A percentile compares a stretch with the other conserved stretches of the same genome.
Conservation (phyloP, 352 stramenopile species). For the Phytophthora quininea region DNA sequence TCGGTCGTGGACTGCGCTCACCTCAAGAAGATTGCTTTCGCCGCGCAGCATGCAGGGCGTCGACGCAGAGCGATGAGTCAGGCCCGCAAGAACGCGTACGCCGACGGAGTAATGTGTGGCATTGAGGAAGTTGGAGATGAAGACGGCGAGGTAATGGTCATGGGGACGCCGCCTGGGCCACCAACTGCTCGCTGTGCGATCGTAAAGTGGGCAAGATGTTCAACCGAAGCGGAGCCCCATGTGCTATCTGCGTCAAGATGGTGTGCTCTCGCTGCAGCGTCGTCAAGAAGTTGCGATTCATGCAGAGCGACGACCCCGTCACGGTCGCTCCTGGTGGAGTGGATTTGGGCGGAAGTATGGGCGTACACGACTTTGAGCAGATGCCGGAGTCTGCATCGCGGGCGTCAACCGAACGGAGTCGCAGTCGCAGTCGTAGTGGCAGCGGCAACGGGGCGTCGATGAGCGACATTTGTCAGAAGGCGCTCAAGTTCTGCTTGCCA, state of each 20-base stretch:
- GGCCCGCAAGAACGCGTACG: slow-evolving; percentile 22
- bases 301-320: slow-evolving; percentile 26
- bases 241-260: slow-evolving; percentile 40
- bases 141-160: slow-evolving; percentile 12
- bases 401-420: slow-evolving; percentile 33
- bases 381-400: slow-evolving; percentile 23
- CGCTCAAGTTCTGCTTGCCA: slow-evolving; percentile 55
- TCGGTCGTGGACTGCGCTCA: slow-evolving; percentile 55
- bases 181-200: slow-evolving; percentile 47
- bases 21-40: slow-evolving; percentile 66
- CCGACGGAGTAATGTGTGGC: slow-evolving; percentile 32
- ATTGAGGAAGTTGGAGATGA: slow-evolving; percentile 42
- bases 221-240: slow-evolving; percentile 35
- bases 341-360: slow-evolving; percentile 29
- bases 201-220: slow-evolving; percentile 39
- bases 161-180: slow-evolving; percentile 17
- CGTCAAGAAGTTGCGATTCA: slow-evolving; percentile 57
- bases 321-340: slow-evolving; percentile 5
- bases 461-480: slow-evolving; percentile 48
- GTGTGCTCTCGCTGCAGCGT: slow-evolving; percentile 54
- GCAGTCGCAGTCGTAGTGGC: slow-evolving; percentile 30
- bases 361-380: slow-evolving; percentile 33
- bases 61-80: slow-evolving; percentile 29
- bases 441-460: slow-evolving; percentile 21
- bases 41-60: slow-evolving; percentile 46